Base-by-base conservation (phyloP, 352 stramenopile genomes). In the Phytophthora pistaciae region DNA sequence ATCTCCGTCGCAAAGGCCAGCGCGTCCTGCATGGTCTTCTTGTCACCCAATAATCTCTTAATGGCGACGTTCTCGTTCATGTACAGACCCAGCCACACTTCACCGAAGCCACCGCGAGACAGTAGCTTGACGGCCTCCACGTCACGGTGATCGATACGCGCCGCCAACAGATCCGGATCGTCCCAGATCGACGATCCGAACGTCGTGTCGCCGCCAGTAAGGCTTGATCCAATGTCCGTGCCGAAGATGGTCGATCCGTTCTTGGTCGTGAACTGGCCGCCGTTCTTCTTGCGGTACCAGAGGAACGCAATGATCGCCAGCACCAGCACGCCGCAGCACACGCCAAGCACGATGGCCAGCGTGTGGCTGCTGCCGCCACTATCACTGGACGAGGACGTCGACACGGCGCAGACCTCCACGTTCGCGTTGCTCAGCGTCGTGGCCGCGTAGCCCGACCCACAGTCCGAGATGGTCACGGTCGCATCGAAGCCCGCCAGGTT, bases 21-120 rank as follows among this genome's bases (percentile, higher is more conserved):
- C 2, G 82, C 78, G 42, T 91, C 80, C 53, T 72, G 59, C 76
- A 88, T 83, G 8, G 68, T 85, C 60, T 86, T 85, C 66, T 90
- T 88, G 53, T 87, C 79, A 29, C 67, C 69, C 20, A 91, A 46
- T 10, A 93, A 59, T 5, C 80, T 60, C 77, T 92, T 92, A 48
- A 93, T 82, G 16, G 83, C 83, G n/a, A 93, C 83, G 54, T 85
- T 87, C 48, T 88, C 78, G 49, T 84, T 85, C 72, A 87, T 83
- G 75, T 87, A 90, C 25, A 83, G 50, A 49, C 84, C 86, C 8
- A 91, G 66, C 83, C 83, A 92, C 29, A 93, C 86, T 66, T 93
- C 84, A 44, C 85, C 83, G 50, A 89, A 93, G 0, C 82, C 83
- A 68, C 85, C 83, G 55, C 85, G 83, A 18, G 83, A 85, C n/a